A percentile compares a stretch with the other conserved stretches of the same genome.
Conservation (phyloP, 352 stramenopile species). For the Pythium diclinum region DNA sequence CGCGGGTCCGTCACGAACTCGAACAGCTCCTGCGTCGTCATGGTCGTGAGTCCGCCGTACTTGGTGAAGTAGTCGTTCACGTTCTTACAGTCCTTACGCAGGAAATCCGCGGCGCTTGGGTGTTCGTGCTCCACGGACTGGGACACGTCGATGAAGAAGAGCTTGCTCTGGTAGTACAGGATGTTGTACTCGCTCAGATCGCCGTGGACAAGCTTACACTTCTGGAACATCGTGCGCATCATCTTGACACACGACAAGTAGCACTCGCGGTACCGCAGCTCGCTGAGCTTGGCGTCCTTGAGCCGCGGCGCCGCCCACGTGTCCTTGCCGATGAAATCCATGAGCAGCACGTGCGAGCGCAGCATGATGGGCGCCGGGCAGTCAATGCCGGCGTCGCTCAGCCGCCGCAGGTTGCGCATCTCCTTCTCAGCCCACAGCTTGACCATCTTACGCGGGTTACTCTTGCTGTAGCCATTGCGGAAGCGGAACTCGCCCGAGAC, state of each 20-base stretch:
- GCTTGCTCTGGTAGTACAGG: slow-evolving; percentile 95
- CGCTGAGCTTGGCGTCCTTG: slow-evolving; percentile 92
- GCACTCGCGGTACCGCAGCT: slow-evolving; percentile 90
- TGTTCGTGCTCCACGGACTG: slow-evolving; percentile 99
- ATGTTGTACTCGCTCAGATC: slow-evolving; percentile 99
- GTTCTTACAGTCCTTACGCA: slow-evolving; percentile 97
- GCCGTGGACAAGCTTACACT: slow-evolving; percentile 96
- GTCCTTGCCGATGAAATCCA: slow-evolving; percentile 97
- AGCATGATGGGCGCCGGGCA: slow-evolving; percentile 93
- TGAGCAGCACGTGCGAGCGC: slow-evolving; percentile 97
- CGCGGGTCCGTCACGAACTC: slow-evolving; percentile 92
- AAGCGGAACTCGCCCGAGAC: slow-evolving; percentile 98
- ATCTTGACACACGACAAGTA: slow-evolving; percentile 96
- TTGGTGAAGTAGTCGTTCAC: slow-evolving; percentile 97
- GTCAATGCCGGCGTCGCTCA: slow-evolving; percentile 89
- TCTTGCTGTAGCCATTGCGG: slow-evolving; percentile 94
- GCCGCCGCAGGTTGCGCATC: slow-evolving; percentile 96
- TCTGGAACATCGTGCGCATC: slow-evolving; percentile 96
- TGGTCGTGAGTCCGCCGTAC: slow-evolving; percentile 86
- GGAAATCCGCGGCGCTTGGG: slow-evolving; percentile 95
- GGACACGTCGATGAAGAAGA: slow-evolving; percentile 99
- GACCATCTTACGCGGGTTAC: slow-evolving; percentile 99
- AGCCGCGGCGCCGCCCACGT: slow-evolving; percentile 94
- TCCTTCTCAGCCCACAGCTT: slow-evolving; percentile 99
- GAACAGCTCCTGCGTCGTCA: slow-evolving; percentile 95